phyloP scores from a whole-genome alignment of 768 basidiomycete genomes.

The Botryobasidium botryosum region DNA sequence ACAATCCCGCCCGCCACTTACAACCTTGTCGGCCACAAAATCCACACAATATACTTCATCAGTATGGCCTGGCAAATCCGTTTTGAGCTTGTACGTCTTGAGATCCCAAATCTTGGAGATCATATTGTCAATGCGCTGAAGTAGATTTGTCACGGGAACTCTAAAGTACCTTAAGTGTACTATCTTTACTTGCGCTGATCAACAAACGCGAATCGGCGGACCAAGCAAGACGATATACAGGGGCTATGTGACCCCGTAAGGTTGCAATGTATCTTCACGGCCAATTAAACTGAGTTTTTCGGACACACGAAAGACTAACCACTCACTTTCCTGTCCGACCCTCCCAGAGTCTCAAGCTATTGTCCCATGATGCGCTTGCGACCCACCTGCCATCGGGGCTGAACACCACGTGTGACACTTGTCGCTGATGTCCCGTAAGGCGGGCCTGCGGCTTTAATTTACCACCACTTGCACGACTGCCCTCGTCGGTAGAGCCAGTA shows the following conservation, averaged over 20 bases:
- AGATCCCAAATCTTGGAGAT: constrained; percentile 74
- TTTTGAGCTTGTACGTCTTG: constrained; percentile 88
- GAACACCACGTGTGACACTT: constrained; percentile 86
- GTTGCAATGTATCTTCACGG: constrained; percentile 68
- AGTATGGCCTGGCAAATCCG: constrained; percentile 86
- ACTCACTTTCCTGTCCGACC: constrained; percentile 33
- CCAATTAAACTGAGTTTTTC: constrained; percentile 14
- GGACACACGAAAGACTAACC: neutral
- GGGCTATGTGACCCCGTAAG: constrained; percentile 80
- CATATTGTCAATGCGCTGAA: neutral
- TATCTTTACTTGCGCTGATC: constrained; percentile 90
- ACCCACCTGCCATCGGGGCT: constrained; percentile 87
- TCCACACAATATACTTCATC: constrained; percentile 99
- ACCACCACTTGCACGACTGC: constrained; percentile 23
- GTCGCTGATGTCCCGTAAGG: constrained; percentile 87
- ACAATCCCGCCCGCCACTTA: constrained; percentile 87
- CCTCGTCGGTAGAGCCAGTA: constrained; percentile 18
- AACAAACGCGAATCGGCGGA: constrained; percentile 84
- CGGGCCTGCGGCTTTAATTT: constrained; percentile 58
- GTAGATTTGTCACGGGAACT: neutral
- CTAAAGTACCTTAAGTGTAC: constrained; percentile 84
- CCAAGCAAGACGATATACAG: constrained; percentile 92
- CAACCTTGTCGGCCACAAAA: constrained; percentile 97
- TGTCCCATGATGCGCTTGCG: constrained; percentile 84
- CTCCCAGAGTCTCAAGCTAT: constrained; percentile 84